Conservation (phyloP, 2,329 filamentous ascomycete species). For the Tolypocladium nubicola region DNA sequence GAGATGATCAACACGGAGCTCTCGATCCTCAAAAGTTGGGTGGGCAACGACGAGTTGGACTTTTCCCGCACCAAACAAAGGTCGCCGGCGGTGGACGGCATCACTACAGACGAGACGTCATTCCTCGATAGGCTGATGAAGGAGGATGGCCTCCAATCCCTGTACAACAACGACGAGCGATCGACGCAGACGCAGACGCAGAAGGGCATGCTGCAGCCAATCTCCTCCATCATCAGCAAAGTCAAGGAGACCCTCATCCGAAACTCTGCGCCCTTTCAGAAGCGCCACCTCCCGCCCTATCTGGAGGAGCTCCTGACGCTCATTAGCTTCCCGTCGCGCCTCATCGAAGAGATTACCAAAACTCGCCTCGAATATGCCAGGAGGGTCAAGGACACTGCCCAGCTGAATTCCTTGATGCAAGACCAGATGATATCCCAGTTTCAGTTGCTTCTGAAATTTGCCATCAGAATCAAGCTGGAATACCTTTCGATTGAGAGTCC, state of each 20-base stretch:
- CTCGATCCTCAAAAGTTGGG: constrained; percentile 86
- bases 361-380: constrained; percentile 84
- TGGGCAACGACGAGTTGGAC: constrained; percentile 90
- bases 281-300: constrained; percentile 86
- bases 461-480: constrained; percentile 84
- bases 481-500: constrained; percentile 76
- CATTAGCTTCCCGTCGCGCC: constrained; percentile 91
- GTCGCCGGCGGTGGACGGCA: constrained; percentile 53
- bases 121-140: constrained; percentile 94
- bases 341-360: constrained; percentile 94
- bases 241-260: constrained; percentile 84
- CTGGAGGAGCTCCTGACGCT: constrained; percentile 92
- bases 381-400: constrained; percentile 89
- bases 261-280: constrained; percentile 75
- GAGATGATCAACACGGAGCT: constrained; percentile 93
- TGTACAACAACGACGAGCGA: constrained; percentile 60
- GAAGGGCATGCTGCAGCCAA: constrained; percentile 72
- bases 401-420: constrained; percentile 86
- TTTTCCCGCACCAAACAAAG: constrained; percentile 67
- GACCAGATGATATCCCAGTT: constrained; percentile 98
- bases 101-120: constrained; percentile 75
- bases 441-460: constrained; percentile 82
- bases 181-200: constrained; percentile 33
- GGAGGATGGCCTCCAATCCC: constrained; percentile 84
- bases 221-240: constrained; percentile 82